Conservation (phyloP, 1,139 yeast species). For the Yamadazyma conglobata region DNA sequence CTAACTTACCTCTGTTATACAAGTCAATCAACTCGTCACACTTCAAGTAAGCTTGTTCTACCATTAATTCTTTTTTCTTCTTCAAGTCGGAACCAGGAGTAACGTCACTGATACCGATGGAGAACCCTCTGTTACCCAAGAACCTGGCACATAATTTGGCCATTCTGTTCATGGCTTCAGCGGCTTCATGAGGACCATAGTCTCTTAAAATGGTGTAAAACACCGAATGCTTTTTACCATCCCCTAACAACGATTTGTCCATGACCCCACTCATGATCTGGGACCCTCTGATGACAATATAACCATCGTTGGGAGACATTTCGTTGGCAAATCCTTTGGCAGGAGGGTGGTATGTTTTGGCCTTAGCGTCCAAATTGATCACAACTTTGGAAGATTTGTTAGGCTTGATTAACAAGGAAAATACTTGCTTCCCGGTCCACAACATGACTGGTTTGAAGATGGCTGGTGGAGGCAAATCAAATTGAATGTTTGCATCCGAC, state of each 20-base stretch:
- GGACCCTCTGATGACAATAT: conserved; percentile 84
- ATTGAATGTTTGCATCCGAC: conserved; percentile 87
- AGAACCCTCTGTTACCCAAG: conserved; percentile 92
- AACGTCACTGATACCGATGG: conserved; percentile 96
- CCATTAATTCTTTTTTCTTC: conserved; percentile 79
- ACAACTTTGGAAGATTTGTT: conserved; percentile 71
- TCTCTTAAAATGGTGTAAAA: conserved; percentile 93
- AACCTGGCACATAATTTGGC: conserved; percentile 95
- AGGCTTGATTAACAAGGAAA: conserved; percentile 82
- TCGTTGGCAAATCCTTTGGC: conserved; percentile 69
- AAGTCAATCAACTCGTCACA: conserved; percentile 87
- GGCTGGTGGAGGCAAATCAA: conserved; percentile 94
- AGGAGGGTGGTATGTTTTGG: conserved; percentile 80
- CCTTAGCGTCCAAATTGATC: conserved; percentile 91
- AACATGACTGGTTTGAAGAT: conserved; percentile 81
- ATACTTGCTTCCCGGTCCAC: conserved; percentile 98
- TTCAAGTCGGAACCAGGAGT: conserved; percentile 85
- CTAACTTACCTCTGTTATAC: conserved; percentile 82
- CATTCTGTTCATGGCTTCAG: conserved; percentile 96
- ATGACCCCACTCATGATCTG: conserved; percentile 87
- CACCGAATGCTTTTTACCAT: conserved; percentile 96
- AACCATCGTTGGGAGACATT: conserved; percentile 98
- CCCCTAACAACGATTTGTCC: conserved; percentile 97
- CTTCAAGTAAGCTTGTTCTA: conserved; percentile 84
- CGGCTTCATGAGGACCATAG: conserved; percentile 94